Evolutionary conservation across 108 stramenopile genomes (phyloP).

Genomic region (Nannochloropsis oceanica): DNA sequence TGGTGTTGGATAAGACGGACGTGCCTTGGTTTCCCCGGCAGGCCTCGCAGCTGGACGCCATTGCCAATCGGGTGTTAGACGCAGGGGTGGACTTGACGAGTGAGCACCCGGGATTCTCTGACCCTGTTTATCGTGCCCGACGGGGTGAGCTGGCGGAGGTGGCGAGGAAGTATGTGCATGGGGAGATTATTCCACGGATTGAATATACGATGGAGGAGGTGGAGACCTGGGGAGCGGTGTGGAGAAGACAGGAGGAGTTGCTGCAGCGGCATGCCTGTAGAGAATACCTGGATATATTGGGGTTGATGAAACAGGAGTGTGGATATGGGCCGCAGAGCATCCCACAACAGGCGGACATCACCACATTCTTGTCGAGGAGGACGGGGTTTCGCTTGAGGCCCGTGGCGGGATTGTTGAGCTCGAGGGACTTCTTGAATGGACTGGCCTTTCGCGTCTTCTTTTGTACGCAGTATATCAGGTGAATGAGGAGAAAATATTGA

Average conservation of each 20-base stretch:
- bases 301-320: constrained; percentile 52
- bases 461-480: constrained; percentile 84
- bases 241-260: constrained; percentile 61
- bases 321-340: constrained; percentile 61
- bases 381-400: constrained; percentile 75
- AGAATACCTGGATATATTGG: constrained; percentile 54
- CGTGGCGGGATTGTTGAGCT: constrained; percentile 82
- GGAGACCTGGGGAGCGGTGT: constrained; percentile 76
- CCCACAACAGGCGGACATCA: constrained; percentile 68
- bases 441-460: constrained; percentile 89
- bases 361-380: constrained; percentile 52
- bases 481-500: neutral
- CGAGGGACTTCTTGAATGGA: constrained; percentile 86
- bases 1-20: constrained; percentile 67
- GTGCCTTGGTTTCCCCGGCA: constrained; percentile 82
- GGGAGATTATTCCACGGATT: constrained; percentile 57
- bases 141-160: constrained; percentile 50
- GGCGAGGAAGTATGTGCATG: constrained; percentile 52
- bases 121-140: constrained; percentile 59
- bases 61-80: constrained; percentile 67
- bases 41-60: constrained; percentile 64
- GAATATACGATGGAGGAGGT: constrained; percentile 72
- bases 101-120: constrained; percentile 80
- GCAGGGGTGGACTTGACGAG: constrained; percentile 60
- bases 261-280: constrained; percentile 74